Evolutionary conservation across 2,329 filamentous ascomycete genomes (phyloP), one percentile per base, ranked within the genome.

Genomic region (Didymella glomerata): DNA sequence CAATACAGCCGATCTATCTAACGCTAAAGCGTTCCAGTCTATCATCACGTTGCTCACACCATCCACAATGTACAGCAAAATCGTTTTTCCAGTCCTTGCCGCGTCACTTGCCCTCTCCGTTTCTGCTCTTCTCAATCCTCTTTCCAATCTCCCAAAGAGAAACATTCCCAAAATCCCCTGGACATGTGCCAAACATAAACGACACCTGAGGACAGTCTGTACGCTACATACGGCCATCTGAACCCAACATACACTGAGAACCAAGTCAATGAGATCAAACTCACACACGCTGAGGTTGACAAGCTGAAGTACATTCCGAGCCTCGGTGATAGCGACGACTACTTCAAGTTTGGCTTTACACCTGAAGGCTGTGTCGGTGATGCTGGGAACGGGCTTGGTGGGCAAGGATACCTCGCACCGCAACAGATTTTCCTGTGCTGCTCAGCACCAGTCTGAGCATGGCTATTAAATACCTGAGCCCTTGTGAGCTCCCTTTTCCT

Each of bases 331-430:
- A 47, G 44, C n/a, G 44, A 54, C 9, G 44, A 54, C 44, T 48
- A 54, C 34, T 54, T 54, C 44, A 54, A 54, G 42, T 54, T 54
- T 9, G 42, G 42, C 42, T 54, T 54, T 24, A 54, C 51, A 16
- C 51, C 34, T 13, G 51, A 54, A 22, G 44, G 51, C 42, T 54
- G 48, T 44, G 24, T 44, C 3, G 41, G 51, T 41, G 47, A 54
- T 24, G 51, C 42, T 18, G 51, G 51, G 11, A 54, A 47, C 18
- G 51, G 51, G 6, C 51, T 54, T 4, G 50, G 51, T 16, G 51
- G 51, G 22, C 51, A 54, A 8, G 51, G 51, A 3, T 54, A 47
- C n/a, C 20, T 54, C 11, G 51, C 51, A 3, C 51, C 47, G 51
- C 51, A 24, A 47, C 42, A 5, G 47, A 47, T 16, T 54, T 54